phyloP scores from a whole-genome alignment of 352 stramenopile genomes.

The Pythium aphanidermatum region DNA sequence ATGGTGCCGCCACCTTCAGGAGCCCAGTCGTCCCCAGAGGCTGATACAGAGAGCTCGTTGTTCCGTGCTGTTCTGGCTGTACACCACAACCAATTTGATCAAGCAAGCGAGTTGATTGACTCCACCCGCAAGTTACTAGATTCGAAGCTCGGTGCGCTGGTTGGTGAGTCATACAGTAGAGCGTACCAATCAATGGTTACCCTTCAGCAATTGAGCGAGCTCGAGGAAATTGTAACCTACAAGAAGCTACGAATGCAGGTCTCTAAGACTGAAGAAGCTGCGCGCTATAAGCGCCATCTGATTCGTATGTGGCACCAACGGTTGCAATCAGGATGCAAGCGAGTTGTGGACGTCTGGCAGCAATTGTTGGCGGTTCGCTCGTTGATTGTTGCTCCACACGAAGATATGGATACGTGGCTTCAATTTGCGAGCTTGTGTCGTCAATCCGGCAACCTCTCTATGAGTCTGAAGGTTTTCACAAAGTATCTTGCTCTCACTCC shows the following conservation, averaged over 20 bases:
- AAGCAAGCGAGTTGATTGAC: conserved; percentile 92
- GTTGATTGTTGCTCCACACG: conserved; percentile 75
- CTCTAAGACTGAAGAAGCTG: conserved; percentile 63
- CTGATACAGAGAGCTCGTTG: conserved; percentile 27
- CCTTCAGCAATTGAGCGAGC: conserved; percentile 94
- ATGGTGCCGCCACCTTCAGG: neutral
- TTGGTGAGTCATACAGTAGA: conserved; percentile 95
- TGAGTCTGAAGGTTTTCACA: conserved; percentile 87
- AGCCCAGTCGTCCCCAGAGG: conserved; percentile 4
- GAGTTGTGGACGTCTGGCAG: conserved; percentile 91
- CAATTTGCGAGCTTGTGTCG: conserved; percentile 91
- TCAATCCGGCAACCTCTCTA: conserved; percentile 76
- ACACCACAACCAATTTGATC: conserved; percentile 90
- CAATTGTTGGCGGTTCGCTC: conserved; percentile 92
- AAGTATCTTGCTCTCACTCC: conserved; percentile 59
- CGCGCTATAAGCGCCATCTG: conserved; percentile 74
- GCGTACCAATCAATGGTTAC: conserved; percentile 96
- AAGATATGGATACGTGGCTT: conserved; percentile 90
- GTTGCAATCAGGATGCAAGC: conserved; percentile 76
- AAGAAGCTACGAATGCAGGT: conserved; percentile 80
- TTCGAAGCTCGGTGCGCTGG: conserved; percentile 92
- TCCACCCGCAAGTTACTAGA: conserved; percentile 90
- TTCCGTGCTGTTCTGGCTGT: conserved; percentile 92
- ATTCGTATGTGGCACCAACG: conserved; percentile 84
- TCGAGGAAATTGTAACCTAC: conserved; percentile 98